Evolutionary conservation across 306 rosid genomes (phyloP), one percentile per base, ranked within the genome.

Genomic region (Rosa rugosa): DNA sequence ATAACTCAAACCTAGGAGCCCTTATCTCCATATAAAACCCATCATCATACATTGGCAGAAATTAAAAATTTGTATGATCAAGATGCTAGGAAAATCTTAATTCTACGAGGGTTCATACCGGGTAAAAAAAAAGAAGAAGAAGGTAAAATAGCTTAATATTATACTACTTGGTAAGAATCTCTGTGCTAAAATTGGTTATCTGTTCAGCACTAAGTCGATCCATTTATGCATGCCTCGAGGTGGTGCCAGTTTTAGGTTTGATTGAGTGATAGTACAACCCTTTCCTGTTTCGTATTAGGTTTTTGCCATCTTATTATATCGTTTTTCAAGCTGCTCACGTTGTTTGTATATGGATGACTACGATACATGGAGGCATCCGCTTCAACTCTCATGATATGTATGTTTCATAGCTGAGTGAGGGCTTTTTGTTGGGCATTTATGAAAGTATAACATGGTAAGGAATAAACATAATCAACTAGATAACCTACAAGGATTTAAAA

Each of bases 371-470:
- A 13, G 25, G 77, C 50, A 54, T 73, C 54, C 41, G 18, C 7
- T 4, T 53, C 50, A 38, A 11, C 31, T 73, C 50, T 69, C 5
- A 69, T 44, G 72, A 68, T 22, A 74, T 56, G 77, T 42, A 56
- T 57, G 45, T 40, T 14, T 44, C 6, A 14, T 3, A 31, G 36
- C 36, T 31, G 36, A 31, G 36, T 31, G 36, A 31, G 36, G 36
- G 36, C 36, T 31, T 31, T 31, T 31, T 31, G 36, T 31, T 31
- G 36, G 36, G 36, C 38, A 59, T 25, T 59, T 57, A 3, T n/a
- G 22, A 11, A 25, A 59, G 36, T 59, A 23, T 9, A 23, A 23
- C 17, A 20, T 5, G 16, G 36, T 59, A 59, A 59, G 66, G 36
- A 59, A 59, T 23, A 9, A 3, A 25, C 36, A 31, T 31, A 31